Conservation (phyloP, 768 basidiomycete genomes). For the Boletus reticulatus region DNA sequence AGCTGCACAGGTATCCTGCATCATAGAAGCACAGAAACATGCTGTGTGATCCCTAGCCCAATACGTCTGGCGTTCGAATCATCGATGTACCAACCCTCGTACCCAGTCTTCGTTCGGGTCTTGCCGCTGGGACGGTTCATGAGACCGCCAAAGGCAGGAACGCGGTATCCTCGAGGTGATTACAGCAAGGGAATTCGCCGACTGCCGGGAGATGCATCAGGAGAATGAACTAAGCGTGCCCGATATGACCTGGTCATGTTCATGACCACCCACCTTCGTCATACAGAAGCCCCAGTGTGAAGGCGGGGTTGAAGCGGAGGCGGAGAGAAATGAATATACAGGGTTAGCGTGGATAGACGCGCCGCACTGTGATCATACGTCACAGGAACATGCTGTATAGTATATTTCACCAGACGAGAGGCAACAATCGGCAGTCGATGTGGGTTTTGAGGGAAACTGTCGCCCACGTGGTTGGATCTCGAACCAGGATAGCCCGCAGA, state of each 20-base stretch:
- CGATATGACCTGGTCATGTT: constrained; percentile 15
- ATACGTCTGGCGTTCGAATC: not conserved
- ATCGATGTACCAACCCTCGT: constrained; percentile 4
- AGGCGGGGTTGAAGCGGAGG: constrained; percentile 31
- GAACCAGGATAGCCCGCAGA: not conserved
- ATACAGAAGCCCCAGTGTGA: constrained; percentile 14
- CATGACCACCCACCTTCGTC: constrained; percentile 10
- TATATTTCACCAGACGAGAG: constrained; percentile 1
- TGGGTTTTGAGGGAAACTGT: constrained; percentile 12
- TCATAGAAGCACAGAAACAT: constrained; percentile 3
- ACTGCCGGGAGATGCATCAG: constrained; percentile 10
- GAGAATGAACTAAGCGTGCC: constrained; percentile 4
- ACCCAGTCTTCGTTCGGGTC: constrained; percentile 12
- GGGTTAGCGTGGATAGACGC: not conserved
- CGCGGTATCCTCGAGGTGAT: constrained; percentile 31
- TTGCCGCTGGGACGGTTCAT: not conserved
- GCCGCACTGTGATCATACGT: constrained; percentile 20
- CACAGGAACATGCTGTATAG: constrained; percentile 24
- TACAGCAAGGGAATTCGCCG: constrained; percentile 18
- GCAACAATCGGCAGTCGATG: constrained; percentile 19
- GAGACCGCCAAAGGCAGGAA: constrained; percentile 11
- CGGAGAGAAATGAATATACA: constrained; percentile 19
- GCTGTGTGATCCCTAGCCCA: not conserved
- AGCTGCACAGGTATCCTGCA: not conserved
- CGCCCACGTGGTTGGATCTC: not conserved